Percentiles rank a stretch among this genome's conserved stretches.
phyloP scores from a whole-genome alignment of 2,329 filamentous ascomycete genomes.

The Cryphonectria carpinicola region DNA sequence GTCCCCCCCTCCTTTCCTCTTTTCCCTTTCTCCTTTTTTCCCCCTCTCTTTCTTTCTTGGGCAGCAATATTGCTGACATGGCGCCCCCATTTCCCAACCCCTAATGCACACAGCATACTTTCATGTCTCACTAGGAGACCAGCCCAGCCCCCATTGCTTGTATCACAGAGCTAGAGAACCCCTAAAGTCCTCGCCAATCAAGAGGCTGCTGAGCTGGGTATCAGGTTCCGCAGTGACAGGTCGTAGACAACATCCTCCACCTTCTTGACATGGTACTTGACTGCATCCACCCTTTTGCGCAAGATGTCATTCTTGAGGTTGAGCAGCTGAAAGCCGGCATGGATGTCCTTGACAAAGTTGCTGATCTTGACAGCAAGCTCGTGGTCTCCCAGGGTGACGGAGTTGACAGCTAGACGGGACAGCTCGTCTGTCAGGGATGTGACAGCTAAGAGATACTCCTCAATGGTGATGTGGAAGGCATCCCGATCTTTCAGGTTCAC shows the following conservation, averaged over 20 bases:
- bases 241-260: slow-evolving; percentile 99
- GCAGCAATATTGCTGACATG: not conserved
- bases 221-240: slow-evolving; percentile 80
- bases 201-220: slow-evolving; percentile 48
- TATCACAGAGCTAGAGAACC: not conserved
- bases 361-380: slow-evolving; percentile 84
- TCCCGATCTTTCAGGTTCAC: slow-evolving; percentile 90
- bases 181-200: slow-evolving; percentile 2
- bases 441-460: slow-evolving; percentile 91
- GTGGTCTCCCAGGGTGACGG: slow-evolving; percentile 89
- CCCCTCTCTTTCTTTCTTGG: not conserved
- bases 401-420: slow-evolving; percentile 87
- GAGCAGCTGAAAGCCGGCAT: slow-evolving; percentile 93
- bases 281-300: slow-evolving; percentile 83
- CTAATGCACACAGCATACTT: not conserved
- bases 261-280: slow-evolving; percentile 98
- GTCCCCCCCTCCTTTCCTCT: no score
- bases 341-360: slow-evolving; percentile 91
- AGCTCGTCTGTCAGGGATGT: slow-evolving; percentile 90
- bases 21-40: no score
- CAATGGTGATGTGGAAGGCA: slow-evolving; percentile 92
- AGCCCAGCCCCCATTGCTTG: not conserved
- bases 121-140: not conserved
- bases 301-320: slow-evolving; percentile 96
- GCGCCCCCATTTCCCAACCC: not conserved